These are phyloP conservation scores for Globomyces pollinis-pini DNA, from an alignment of 192 early-diverging fungal species.

Conservation along the genomic window DNA sequence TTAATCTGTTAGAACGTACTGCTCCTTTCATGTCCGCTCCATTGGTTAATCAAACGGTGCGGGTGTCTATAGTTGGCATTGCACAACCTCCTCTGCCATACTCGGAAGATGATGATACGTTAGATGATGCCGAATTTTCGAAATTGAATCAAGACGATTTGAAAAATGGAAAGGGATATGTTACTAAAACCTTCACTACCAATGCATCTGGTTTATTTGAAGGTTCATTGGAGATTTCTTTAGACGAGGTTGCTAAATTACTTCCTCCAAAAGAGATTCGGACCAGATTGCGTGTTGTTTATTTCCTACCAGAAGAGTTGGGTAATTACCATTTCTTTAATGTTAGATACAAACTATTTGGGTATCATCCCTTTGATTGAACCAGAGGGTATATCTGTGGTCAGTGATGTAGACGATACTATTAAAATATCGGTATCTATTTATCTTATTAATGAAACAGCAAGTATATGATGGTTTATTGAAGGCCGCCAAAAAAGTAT, in stretches of 20 bases:
- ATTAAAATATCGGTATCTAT: slow-evolving; percentile 63
- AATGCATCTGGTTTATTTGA: not conserved
- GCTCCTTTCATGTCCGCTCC: not conserved
- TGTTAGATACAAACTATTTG: slow-evolving; percentile 21
- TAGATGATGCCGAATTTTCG: not conserved
- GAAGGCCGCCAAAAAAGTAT: slow-evolving; percentile 52
- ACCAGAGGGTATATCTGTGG: slow-evolving; percentile 63
- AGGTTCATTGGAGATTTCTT: not conserved
- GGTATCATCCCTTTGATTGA: slow-evolving; percentile 56
- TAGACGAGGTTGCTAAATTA: not conserved
- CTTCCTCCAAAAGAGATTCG: not conserved
- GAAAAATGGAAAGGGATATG: not conserved
- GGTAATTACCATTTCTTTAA: no score
- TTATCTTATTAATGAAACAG: slow-evolving; percentile 18
- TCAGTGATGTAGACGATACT: slow-evolving; percentile 85
- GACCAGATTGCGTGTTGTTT: not conserved
- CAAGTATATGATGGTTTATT: slow-evolving; percentile 60
- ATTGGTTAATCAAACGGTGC: not conserved
- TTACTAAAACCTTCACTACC: not conserved
- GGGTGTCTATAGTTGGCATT: not conserved
- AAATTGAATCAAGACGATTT: not conserved
- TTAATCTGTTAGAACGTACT: no score
- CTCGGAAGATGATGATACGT: not conserved
- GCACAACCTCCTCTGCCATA: not conserved
- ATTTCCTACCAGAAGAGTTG: not conserved